phyloP scores from a whole-genome alignment of 306 rosid species.

The Albizia julibrissin region DNA sequence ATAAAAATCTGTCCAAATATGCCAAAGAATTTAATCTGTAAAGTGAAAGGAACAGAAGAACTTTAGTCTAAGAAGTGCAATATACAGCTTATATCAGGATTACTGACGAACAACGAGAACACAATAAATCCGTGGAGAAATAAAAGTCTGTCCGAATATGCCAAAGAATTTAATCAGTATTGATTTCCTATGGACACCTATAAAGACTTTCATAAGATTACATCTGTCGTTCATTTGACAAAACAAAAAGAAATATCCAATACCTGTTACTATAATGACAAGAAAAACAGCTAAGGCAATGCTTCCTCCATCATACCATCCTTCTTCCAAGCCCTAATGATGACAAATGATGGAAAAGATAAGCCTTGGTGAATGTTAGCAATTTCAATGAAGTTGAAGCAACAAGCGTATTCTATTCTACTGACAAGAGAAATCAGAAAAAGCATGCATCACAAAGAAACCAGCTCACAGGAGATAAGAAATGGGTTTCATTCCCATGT shows the following conservation, averaged over 20 bases:
- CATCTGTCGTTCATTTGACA: not conserved
- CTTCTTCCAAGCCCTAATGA: conserved; percentile 15
- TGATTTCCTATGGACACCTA: not conserved
- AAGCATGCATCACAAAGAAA: conserved; percentile 1
- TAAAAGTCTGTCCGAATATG: not conserved
- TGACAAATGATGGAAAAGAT: not conserved
- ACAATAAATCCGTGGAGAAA: not conserved
- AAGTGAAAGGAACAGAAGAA: not conserved
- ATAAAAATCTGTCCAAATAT: not conserved
- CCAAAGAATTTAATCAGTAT: not conserved
- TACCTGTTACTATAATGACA: conserved; percentile 16
- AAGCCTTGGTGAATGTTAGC: not conserved
- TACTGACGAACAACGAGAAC: not conserved
- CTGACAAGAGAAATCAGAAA: not conserved
- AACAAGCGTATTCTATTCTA: not conserved
- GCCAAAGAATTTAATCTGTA: not conserved
- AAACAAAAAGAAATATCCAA: not conserved
- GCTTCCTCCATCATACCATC: conserved; percentile 25
- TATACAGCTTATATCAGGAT: not conserved
- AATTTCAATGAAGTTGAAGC: not conserved
- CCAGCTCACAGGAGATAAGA: not conserved
- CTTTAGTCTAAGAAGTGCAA: not conserved
- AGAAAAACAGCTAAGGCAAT: conserved; percentile 10
- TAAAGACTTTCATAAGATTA: not conserved
- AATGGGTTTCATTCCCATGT: not conserved